Evolutionary conservation across 164 flowering plant species (phyloP).

Genomic region (Dillenia turbinata): DNA sequence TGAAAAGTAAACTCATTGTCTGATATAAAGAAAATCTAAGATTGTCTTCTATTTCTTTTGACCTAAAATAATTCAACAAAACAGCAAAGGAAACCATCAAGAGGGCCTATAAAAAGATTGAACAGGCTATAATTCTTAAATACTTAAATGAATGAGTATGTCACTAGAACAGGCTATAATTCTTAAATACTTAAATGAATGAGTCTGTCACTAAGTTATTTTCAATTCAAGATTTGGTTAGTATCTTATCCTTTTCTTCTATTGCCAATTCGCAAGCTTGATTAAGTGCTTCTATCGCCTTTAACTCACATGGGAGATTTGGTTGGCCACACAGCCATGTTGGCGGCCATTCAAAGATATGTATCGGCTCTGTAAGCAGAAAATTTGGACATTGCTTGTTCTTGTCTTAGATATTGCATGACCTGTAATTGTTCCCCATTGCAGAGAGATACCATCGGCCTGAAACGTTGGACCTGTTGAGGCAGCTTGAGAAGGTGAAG

Average conservation of each 20-base stretch:
- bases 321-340: constrained; percentile 95
- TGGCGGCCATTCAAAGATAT: constrained; percentile 93
- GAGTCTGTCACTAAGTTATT: no score
- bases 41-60: no score
- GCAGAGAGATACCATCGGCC: constrained; percentile 86
- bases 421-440: constrained; percentile 1
- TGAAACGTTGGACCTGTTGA: constrained; percentile 84
- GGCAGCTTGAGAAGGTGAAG: constrained; percentile 92
- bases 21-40: no score
- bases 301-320: constrained; percentile 21
- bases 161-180: no score
- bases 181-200: no score
- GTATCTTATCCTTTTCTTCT: neutral
- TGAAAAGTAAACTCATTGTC: no score
- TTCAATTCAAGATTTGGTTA: neutral
- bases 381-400: neutral
- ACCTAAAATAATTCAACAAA: no score
- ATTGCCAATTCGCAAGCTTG: no score
- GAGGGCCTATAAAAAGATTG: no score
- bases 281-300: neutral
- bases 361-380: constrained; percentile 55
- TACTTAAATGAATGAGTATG: no score
- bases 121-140: no score
- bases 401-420: neutral
- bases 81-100: no score